Evolutionary conservation across 805 yeast genomes (phyloP), one percentile per base, ranked within the genome.

Genomic region (Metschnikowia hibisci): DNA sequence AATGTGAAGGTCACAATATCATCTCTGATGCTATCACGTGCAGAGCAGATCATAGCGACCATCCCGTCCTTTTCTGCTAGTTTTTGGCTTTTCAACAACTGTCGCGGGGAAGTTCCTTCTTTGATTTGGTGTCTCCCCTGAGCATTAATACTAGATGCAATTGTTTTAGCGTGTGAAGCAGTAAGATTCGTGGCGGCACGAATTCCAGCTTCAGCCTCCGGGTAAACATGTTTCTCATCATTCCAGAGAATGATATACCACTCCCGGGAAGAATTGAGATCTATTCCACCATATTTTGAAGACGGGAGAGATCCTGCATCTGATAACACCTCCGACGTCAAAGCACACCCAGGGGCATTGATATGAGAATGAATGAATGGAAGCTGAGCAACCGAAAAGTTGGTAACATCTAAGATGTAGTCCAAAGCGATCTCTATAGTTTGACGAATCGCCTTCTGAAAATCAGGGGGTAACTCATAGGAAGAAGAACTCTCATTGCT

Each of bases 201-300:
- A 29, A 81, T 69, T 3, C 80, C 78, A 10, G 62, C 58, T 13
- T 66, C 67, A 1, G 86, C 86, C 44, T 78, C 76, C 2, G 71
- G 66, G 50, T 73, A 77, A 52, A 78, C 76, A 54, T 86, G 93
- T 50, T 69, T 72, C 54, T 86, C 93, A 56, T 86, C 95, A 58
- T 86, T 86, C 84, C 90, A 86, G n/a, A 84, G 66, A 16, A 82
- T 56, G 26, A 84, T 66, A 32, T 68, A 62, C 65, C 75, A 81
- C 32, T 41, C 37, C 11, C 66, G 44, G 11, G 43, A 38, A 2
- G 69, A 46, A 51, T 73, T 71, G 7, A 15, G 16, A 50, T 72
- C 78, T 8, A 39, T 47, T 0, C 50, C 60, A 9, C 65, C 68
- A 44, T 73, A 73, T 20, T 49, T 52, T 15, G 48, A 49, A 3